Percentiles rank a stretch among this genome's conserved stretches.
phyloP scores from a whole-genome alignment of 768 basidiomycete species.

The Rhizopogon rudus region DNA sequence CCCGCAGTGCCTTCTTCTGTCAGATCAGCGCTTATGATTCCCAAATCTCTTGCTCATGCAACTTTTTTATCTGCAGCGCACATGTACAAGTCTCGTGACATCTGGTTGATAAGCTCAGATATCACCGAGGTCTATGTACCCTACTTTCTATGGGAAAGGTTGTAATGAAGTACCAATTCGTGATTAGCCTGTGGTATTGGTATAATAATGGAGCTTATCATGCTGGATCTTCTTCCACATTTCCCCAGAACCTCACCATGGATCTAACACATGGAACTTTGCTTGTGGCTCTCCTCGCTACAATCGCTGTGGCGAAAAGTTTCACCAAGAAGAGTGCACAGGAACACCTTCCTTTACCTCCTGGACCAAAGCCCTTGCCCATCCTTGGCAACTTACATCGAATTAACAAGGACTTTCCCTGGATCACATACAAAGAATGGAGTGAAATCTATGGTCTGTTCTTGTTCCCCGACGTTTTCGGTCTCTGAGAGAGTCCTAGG shows the following conservation, averaged over 20 bases:
- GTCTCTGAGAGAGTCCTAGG: constrained; percentile 18
- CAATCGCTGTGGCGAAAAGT: not conserved
- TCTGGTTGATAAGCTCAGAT: too few species aligned
- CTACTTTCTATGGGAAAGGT: not conserved
- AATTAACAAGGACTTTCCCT: constrained; percentile 27
- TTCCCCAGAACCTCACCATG: not conserved
- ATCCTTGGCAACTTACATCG: constrained; percentile 44
- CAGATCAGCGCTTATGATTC: too few species aligned
- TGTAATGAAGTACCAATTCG: not conserved
- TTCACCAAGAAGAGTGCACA: not conserved
- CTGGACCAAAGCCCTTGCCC: constrained; percentile 43
- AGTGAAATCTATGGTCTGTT: constrained; percentile 18
- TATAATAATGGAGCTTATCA: not conserved
- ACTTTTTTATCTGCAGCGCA: too few species aligned
- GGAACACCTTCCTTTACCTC: constrained; percentile 34
- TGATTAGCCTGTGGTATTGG: too few species aligned
- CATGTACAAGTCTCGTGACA: too few species aligned
- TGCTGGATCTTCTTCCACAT: not conserved
- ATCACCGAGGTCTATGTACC: not conserved
- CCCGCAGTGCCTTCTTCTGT: too few species aligned
- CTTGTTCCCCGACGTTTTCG: not conserved
- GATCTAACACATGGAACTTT: not conserved
- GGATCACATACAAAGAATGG: constrained; percentile 24
- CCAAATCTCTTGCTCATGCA: too few species aligned
- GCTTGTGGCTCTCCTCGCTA: not conserved